phyloP scores from a whole-genome alignment of 1,139 yeast species.

The Hemisphaericaspora lyxosophila region DNA sequence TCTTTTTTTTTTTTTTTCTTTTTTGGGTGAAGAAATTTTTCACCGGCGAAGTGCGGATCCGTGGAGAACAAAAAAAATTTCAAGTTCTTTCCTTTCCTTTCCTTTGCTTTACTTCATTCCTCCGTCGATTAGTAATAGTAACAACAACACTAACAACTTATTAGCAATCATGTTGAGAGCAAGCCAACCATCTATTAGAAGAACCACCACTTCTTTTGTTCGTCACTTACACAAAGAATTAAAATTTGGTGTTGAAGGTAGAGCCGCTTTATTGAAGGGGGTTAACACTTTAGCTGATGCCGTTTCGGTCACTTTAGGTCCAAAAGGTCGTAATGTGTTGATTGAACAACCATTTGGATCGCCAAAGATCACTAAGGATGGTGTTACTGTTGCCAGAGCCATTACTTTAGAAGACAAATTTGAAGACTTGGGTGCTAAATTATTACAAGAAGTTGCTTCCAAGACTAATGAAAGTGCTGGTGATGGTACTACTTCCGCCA shows the following conservation, averaged over 20 bases:
- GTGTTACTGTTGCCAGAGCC: slow-evolving; percentile 96
- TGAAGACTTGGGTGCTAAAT: slow-evolving; percentile 95
- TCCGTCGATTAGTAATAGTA: no score
- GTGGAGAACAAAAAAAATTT: slow-evolving; percentile 1
- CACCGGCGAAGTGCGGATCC: not conserved
- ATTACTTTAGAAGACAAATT: slow-evolving; percentile 87
- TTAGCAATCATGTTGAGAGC: slow-evolving; percentile 73
- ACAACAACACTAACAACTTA: no score
- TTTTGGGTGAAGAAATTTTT: not conserved
- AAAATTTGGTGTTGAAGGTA: slow-evolving; percentile 97
- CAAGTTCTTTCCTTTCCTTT: no score
- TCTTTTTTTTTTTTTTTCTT: not conserved
- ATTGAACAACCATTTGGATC: slow-evolving; percentile 97
- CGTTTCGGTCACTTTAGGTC: slow-evolving; percentile 95
- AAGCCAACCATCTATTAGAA: slow-evolving; percentile 39
- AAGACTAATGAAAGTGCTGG: slow-evolving; percentile 99
- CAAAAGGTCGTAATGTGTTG: slow-evolving; percentile 96
- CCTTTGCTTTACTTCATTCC: not conserved
- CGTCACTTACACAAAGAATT: slow-evolving; percentile 86
- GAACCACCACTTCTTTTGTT: slow-evolving; percentile 40
- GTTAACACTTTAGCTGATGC: slow-evolving; percentile 97
- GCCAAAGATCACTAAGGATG: slow-evolving; percentile 98
- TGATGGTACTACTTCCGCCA: slow-evolving; percentile 98
- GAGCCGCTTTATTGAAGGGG: slow-evolving; percentile 95
- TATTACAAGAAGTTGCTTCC: slow-evolving; percentile 96